Percentiles rank a stretch among this genome's conserved stretches.
phyloP scores from a whole-genome alignment of 441 rosid genomes.

The Melastoma candidum region DNA sequence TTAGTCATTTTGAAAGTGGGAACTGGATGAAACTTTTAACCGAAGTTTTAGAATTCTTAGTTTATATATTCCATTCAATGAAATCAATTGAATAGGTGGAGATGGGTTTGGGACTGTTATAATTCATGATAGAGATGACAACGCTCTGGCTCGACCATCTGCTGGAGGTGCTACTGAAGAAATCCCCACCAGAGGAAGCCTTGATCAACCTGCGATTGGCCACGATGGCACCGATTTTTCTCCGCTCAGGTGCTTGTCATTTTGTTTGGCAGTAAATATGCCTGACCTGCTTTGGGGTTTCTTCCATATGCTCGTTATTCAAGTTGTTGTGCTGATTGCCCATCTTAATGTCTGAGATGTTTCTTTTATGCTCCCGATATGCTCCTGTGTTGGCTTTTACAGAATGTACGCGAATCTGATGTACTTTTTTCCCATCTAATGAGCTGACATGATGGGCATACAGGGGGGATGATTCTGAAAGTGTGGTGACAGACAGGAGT shows the following conservation, averaged over 20 bases:
- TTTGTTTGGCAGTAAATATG: background rate
- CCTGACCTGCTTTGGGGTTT: no score
- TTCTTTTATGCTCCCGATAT: background rate
- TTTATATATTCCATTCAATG: no score
- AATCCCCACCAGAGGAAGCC: conserved; percentile 23
- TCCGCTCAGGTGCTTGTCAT: conserved; percentile 31
- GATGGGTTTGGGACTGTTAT: conserved; percentile 88
- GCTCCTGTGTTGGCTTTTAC: background rate
- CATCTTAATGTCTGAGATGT: no score
- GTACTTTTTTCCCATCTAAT: background rate
- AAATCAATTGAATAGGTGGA: conserved; percentile 40
- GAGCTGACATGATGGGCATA: conserved; percentile 3
- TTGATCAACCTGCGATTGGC: conserved; percentile 26
- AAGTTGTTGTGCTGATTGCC: background rate
- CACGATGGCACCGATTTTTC: conserved; percentile 29
- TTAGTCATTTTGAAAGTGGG: no score
- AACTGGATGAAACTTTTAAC: no score
- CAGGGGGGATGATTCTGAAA: conserved; percentile 38
- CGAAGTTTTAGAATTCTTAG: no score
- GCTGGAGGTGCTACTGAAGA: conserved; percentile 29
- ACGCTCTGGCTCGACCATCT: conserved; percentile 19
- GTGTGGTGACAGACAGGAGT: conserved; percentile 23
- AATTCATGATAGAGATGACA: conserved; percentile 55
- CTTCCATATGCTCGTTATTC: conserved; percentile 1
- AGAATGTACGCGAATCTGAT: no score